Conservation (phyloP, 2,329 filamentous ascomycete species). For the Colletotrichum shisoi region DNA sequence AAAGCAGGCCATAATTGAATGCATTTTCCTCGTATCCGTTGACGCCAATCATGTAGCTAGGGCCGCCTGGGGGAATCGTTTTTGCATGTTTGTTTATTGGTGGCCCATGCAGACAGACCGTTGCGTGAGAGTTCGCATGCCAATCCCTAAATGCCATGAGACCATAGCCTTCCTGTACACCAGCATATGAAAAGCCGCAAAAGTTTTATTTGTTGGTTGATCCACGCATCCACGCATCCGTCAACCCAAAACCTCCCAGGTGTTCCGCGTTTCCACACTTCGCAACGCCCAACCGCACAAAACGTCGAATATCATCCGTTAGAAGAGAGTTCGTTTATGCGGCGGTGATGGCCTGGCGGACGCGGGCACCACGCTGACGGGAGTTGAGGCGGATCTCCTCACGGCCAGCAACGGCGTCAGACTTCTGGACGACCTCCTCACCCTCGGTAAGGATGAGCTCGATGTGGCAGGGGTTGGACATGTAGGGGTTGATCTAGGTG, state of each 20-base stretch:
- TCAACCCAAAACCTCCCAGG: slow-evolving; percentile 41
- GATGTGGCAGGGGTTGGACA: slow-evolving; percentile 99
- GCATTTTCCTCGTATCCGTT: slow-evolving; percentile 44
- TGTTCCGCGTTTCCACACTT: slow-evolving; percentile 31
- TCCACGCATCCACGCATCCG: slow-evolving; percentile 36
- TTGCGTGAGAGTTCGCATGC: slow-evolving; percentile 44
- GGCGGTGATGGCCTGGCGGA: slow-evolving; percentile 70
- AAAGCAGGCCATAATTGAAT: slow-evolving; percentile 43
- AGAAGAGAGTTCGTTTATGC: slow-evolving; percentile 56
- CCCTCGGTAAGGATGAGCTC: slow-evolving; percentile 99
- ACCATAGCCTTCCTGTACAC: slow-evolving; percentile 47
- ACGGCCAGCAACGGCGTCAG: slow-evolving; percentile 70
- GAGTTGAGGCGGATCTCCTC: slow-evolving; percentile 77
- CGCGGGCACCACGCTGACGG: slow-evolving; percentile 84
- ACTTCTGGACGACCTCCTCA: slow-evolving; percentile 95
- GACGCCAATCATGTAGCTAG: slow-evolving; percentile 34
- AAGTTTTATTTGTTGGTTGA: slow-evolving; percentile 30
- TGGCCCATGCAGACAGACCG: slow-evolving; percentile 37
- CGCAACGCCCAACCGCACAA: slow-evolving; percentile 21
- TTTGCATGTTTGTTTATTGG: slow-evolving; percentile 40
- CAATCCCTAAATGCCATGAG: slow-evolving; percentile 51
- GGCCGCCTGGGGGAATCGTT: slow-evolving; percentile 26
- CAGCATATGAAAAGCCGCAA: slow-evolving; percentile 45
- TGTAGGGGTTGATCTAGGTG: slow-evolving; percentile 97
- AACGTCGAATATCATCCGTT: slow-evolving; percentile 18